These are phyloP conservation scores for Linanthus parryae DNA, from an alignment of 148 eudicot species.

Conservation along the genomic window DNA sequence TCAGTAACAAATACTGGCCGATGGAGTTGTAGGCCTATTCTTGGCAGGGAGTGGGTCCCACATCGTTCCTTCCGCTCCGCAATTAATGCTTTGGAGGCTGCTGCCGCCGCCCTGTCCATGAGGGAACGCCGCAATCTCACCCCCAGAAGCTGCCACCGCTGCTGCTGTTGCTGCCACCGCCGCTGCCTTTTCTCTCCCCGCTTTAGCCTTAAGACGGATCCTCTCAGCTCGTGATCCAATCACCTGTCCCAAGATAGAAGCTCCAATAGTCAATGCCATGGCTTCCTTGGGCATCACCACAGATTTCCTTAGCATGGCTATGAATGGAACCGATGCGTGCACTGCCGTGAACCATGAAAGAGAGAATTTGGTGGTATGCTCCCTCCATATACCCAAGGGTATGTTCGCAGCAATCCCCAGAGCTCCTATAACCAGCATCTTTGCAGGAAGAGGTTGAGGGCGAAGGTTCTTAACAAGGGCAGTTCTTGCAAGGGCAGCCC, in stretches of 20 bases:
- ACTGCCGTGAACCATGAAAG: constrained; percentile 71
- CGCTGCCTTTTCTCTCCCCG: constrained; percentile 22
- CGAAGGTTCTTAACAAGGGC: constrained; percentile 57
- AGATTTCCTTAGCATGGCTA: constrained; percentile 82
- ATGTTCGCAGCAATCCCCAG: constrained; percentile 72
- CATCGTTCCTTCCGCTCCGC: constrained; percentile 26
- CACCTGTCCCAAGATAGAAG: constrained; percentile 69
- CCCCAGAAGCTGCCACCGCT: constrained; percentile 7
- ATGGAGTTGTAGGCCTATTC: constrained; percentile 20
- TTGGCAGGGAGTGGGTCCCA: constrained; percentile 21
- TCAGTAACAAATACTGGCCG: constrained; percentile 39
- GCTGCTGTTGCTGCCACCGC: constrained; percentile 10
- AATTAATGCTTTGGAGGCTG: constrained; percentile 9
- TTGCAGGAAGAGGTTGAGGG: constrained; percentile 65
- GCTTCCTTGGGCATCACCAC: constrained; percentile 78
- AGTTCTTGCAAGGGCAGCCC: constrained; percentile 80
- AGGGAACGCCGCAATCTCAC: constrained; percentile 8
- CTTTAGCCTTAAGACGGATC: constrained; percentile 30
- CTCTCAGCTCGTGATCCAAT: constrained; percentile 82
- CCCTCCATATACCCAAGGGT: constrained; percentile 77
- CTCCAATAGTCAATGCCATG: constrained; percentile 75
- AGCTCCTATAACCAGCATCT: constrained; percentile 51
- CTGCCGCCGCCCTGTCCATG: constrained; percentile 15
- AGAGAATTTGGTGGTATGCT: constrained; percentile 70
- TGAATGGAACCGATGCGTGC: constrained; percentile 81